Percentiles rank a stretch among this genome's conserved stretches.
phyloP scores from a whole-genome alignment of 1,284 basidiomycete genomes.

The Moesziomyces sp. region DNA sequence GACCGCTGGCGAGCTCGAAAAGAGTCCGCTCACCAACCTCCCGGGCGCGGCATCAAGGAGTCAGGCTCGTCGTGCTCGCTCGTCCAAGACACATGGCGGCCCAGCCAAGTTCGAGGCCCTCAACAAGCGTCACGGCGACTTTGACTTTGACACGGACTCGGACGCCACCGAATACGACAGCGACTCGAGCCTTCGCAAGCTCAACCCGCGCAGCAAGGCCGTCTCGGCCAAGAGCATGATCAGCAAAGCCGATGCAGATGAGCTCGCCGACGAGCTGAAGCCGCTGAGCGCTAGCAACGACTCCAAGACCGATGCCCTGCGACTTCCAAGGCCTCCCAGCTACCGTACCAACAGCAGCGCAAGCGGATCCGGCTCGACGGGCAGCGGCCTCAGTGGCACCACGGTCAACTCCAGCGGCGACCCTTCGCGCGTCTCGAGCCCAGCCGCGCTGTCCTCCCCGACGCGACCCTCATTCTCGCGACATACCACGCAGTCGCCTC shows the following conservation, averaged over 20 bases:
- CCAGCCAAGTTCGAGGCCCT: conserved; percentile 54
- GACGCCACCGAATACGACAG: conserved; percentile 51
- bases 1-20: conserved; percentile 14
- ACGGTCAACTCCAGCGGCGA: conserved; percentile 5
- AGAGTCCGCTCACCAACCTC: conserved; percentile 33
- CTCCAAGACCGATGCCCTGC: conserved; percentile 15
- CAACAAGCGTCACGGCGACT: conserved; percentile 18
- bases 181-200: conserved; percentile 26
- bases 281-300: conserved; percentile 22
- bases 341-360: conserved; percentile 44
- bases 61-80: conserved; percentile 17
- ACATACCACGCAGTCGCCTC: conserved; percentile 22
- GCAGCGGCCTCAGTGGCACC: conserved; percentile 23
- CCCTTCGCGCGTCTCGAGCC: neutral
- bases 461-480: conserved; percentile 17
- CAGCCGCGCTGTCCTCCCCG: conserved; percentile 13
- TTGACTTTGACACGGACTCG: conserved; percentile 32
- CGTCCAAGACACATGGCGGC: conserved; percentile 19
- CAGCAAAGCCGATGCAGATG: conserved; percentile 20
- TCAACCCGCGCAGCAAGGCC: conserved; percentile 10
- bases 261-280: conserved; percentile 20
- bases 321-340: conserved; percentile 35
- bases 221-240: conserved; percentile 17
- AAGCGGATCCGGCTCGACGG: conserved; percentile 9
- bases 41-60: conserved; percentile 9